Conservation (phyloP, 176 grass and related monocot genomes). For the Oryza coarctata region DNA sequence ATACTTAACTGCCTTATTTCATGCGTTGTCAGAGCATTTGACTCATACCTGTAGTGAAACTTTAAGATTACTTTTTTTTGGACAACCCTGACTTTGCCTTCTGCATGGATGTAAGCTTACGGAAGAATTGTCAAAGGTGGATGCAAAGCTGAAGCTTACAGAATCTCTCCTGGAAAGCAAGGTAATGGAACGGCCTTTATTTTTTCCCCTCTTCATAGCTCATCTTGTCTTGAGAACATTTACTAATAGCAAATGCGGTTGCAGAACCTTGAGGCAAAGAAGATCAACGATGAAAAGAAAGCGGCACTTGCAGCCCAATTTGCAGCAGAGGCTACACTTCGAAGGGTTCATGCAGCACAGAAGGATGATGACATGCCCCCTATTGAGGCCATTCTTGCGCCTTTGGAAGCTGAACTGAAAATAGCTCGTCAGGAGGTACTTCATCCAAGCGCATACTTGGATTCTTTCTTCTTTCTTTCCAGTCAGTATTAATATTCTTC, state of each 20-base stretch:
- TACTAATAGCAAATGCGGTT: neutral
- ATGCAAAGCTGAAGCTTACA: slow-evolving; percentile 89
- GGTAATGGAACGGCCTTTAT: slow-evolving; percentile 34
- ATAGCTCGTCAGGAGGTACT: slow-evolving; percentile 78
- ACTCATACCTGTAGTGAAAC: neutral
- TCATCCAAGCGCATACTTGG: neutral
- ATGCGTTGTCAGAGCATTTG: neutral
- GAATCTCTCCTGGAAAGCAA: slow-evolving; percentile 93
- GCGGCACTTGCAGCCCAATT: slow-evolving; percentile 86
- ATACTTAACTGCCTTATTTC: neutral
- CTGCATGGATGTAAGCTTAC: slow-evolving; percentile 75
- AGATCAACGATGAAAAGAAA: slow-evolving; percentile 95
- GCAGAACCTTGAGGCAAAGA: slow-evolving; percentile 96
- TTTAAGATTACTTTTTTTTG: neutral
- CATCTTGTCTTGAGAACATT: neutral
- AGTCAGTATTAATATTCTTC: neutral
- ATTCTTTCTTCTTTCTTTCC: neutral
- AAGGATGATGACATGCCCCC: slow-evolving; percentile 98
- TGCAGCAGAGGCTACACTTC: slow-evolving; percentile 89
- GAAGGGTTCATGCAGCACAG: slow-evolving; percentile 94
- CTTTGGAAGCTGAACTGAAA: slow-evolving; percentile 92
- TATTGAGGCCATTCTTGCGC: slow-evolving; percentile 96
- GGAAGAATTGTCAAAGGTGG: slow-evolving; percentile 89
- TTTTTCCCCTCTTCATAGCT: neutral
- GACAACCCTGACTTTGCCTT: slow-evolving; percentile 40